Percentiles rank a stretch among this genome's conserved stretches.
phyloP scores from a whole-genome alignment of 306 rosid species.

The Lotus japonicus region DNA sequence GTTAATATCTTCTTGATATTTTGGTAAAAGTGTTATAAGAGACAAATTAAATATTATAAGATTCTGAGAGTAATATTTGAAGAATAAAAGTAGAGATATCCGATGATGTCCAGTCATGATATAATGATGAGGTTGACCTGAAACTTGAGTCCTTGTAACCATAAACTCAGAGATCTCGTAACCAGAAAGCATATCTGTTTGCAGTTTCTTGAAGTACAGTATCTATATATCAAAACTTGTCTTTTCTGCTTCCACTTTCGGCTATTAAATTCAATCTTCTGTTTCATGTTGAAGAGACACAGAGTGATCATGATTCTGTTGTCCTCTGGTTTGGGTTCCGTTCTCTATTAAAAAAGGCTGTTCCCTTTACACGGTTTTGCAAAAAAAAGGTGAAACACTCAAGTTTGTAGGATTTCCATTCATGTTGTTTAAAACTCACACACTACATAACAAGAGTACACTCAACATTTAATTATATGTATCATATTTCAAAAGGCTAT shows the following conservation, averaged over 20 bases:
- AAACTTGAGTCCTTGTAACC: constrained; percentile 9
- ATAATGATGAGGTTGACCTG: not conserved
- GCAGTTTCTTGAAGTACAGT: not conserved
- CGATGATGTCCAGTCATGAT: not conserved
- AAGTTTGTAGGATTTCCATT: constrained; percentile 25
- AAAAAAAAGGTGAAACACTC: constrained; percentile 29
- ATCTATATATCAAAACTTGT: constrained; percentile 13
- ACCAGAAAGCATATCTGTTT: not conserved
- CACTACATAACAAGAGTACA: not conserved
- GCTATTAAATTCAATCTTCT: constrained; percentile 24
- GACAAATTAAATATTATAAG: no score
- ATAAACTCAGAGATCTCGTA: constrained; percentile 9
- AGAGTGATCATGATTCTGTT: not conserved
- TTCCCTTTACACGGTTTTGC: constrained; percentile 20
- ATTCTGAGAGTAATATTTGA: not conserved
- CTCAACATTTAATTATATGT: constrained; percentile 8
- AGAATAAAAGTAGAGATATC: not conserved
- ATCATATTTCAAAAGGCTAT: constrained; percentile 4
- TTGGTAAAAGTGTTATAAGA: no score
- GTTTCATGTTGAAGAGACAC: constrained; percentile 17
- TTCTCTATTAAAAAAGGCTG: not conserved
- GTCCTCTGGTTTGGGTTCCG: constrained; percentile 4
- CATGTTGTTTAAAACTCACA: constrained; percentile 8
- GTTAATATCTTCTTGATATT: no score
- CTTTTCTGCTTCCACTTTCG: constrained; percentile 36